A percentile compares a stretch with the other conserved stretches of the same genome.
These are phyloP conservation scores for Cadophora luteo-olivacea DNA, from an alignment of 2,329 filamentous ascomycete species.

Conservation along the genomic window DNA sequence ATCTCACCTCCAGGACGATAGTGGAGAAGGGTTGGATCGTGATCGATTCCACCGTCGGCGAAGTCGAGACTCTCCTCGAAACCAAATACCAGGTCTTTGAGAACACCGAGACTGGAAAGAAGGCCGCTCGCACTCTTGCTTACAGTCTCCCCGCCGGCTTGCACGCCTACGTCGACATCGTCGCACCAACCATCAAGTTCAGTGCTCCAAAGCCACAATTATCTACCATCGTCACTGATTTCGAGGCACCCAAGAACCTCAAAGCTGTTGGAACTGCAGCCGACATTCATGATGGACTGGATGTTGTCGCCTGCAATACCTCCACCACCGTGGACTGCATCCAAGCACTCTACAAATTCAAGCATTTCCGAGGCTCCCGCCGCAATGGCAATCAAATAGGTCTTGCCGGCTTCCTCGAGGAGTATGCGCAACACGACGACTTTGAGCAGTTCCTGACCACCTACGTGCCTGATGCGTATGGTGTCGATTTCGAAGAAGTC, in stretches of 20 bases:
- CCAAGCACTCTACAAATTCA: slow-evolving; percentile 42
- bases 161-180: slow-evolving; percentile 47
- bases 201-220: slow-evolving; percentile 34
- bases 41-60: slow-evolving; percentile 37
- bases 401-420: slow-evolving; percentile 41
- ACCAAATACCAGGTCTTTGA: slow-evolving; percentile 41
- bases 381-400: slow-evolving; percentile 36
- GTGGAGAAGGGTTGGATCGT: slow-evolving; percentile 60
- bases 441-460: slow-evolving; percentile 51
- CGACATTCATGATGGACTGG: slow-evolving; percentile 24
- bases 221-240: slow-evolving; percentile 16
- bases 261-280: background rate
- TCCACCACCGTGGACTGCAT: slow-evolving; percentile 45
- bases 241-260: background rate
- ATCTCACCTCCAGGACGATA: slow-evolving; percentile 49
- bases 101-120: slow-evolving; percentile 51
- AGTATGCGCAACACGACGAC: slow-evolving; percentile 47
- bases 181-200: slow-evolving; percentile 56
- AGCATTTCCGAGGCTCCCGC: slow-evolving; percentile 23
- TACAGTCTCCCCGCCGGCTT: slow-evolving; percentile 49
- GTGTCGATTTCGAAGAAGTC: slow-evolving; percentile 46
- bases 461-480: slow-evolving; percentile 52
- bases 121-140: slow-evolving; percentile 55
- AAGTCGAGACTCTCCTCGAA: slow-evolving; percentile 40
- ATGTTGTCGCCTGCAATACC: slow-evolving; percentile 41